phyloP scores from a whole-genome alignment of 176 grass and related monocot genomes.

The Oryza glumipatula region DNA sequence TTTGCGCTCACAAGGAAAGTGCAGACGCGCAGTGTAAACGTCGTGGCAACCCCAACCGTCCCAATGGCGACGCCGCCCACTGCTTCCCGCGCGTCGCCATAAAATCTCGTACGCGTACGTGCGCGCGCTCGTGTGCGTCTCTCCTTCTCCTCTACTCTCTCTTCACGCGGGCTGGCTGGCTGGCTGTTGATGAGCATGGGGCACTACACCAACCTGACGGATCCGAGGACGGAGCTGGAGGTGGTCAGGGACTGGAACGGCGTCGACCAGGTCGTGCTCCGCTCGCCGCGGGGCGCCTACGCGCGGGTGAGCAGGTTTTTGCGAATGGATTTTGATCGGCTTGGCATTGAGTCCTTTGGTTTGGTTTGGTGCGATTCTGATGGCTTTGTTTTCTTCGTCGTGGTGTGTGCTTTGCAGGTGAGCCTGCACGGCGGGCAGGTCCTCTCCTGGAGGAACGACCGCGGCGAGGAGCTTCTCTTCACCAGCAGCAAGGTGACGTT shows the following conservation, averaged over 20 bases:
- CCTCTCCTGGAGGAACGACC: conserved; percentile 91
- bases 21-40: background rate
- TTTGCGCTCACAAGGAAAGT: conserved; percentile 52
- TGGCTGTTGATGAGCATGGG: conserved; percentile 52
- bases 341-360: conserved; percentile 10
- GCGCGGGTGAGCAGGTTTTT: conserved; percentile 58
- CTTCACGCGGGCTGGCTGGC: background rate
- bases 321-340: background rate
- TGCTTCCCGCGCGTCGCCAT: background rate
- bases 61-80: conserved; percentile 38
- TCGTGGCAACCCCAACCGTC: conserved; percentile 49
- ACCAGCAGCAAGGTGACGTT: conserved; percentile 85
- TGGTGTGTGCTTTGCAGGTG: conserved; percentile 55
- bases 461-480: conserved; percentile 91
- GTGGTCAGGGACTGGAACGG: conserved; percentile 70
- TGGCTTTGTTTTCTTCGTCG: conserved; percentile 33
- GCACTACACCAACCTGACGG: conserved; percentile 34
- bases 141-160: too few relatives aligned
- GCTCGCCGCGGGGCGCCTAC: conserved; percentile 67
- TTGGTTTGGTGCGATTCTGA: conserved; percentile 23
- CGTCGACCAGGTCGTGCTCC: conserved; percentile 65
- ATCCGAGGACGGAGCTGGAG: conserved; percentile 63
- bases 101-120: background rate
- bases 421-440: conserved; percentile 95
- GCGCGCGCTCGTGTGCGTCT: background rate